Evolutionary conservation across 1,284 basidiomycete genomes (phyloP), one percentile per base, ranked within the genome.

Genomic region (Polyporus tsugae): DNA sequence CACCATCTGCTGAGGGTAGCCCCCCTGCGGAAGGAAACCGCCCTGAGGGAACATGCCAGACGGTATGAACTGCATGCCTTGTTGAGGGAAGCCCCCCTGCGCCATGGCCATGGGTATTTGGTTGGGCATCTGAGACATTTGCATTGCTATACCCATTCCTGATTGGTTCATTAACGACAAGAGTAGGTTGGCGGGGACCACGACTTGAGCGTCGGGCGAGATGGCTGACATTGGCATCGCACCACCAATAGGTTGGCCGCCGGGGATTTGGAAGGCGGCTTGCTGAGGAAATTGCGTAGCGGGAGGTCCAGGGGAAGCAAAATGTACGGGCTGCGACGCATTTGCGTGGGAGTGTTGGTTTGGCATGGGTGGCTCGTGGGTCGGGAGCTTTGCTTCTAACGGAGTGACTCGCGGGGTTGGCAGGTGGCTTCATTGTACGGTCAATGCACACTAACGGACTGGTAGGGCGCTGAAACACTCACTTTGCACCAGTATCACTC

Each of bases 361-460:
- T 17, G 67, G 62, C 68, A 69, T 68, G 46, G 35, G 22, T 53
- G 25, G 13, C 17, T 65, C 58, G 6, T 58, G 55, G 57, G 72
- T 35, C 25, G 63, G 49, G 1, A 46, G 35, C n/a, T 60, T 66
- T 13, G 67, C 66, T 44, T 83, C 84, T 3, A 83, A 78, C 29
- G 88, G 89, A 25, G 87, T 89, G n/a, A 81, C 80, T 38, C 87
- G 80, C n/a, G 89, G 89, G 5, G 88, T 89, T 49, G 88, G 88
- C 63, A 90, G 75, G 64, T 84, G 81, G 75, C 86, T 86, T 73
- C 70, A 73, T 72, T 46, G 55, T 36, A 38, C 42, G 9, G 39
- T 76, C 59, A 72, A 67, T 19, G 69, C 38, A n/a, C 19, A 41
- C 17, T 59, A 33, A 19, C 19, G 41, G 55, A 35, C 55, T 9